phyloP scores from a whole-genome alignment of 2,329 filamentous ascomycete species.

The Claviceps maximensis region DNA sequence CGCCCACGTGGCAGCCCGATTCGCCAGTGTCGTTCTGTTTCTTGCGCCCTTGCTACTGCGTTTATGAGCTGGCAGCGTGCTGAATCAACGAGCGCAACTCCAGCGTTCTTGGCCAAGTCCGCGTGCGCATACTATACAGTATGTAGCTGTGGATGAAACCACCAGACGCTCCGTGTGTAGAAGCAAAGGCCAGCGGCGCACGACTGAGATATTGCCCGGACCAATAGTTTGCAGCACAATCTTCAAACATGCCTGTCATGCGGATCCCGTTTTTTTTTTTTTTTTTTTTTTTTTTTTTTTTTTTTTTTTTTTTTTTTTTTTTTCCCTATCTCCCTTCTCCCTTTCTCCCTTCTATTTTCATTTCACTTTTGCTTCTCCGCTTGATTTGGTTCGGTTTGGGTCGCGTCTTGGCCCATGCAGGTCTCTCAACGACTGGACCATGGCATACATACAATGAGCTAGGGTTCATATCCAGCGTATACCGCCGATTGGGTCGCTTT shows the following conservation, averaged over 20 bases:
- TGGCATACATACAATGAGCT: constrained; percentile 4
- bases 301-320: neutral
- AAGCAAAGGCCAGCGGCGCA: neutral
- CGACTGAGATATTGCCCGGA: neutral
- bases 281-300: too few species aligned
- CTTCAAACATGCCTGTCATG: neutral
- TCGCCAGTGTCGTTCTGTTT: neutral
- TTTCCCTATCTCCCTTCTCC: too few species aligned
- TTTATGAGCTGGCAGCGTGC: neutral
- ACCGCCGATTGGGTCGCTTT: constrained; percentile 7
- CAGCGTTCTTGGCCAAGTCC: neutral
- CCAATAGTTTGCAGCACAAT: neutral
- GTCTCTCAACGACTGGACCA: constrained; percentile 5
- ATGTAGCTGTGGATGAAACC: neutral
- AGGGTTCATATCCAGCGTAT: constrained; percentile 1
- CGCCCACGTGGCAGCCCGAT: constrained; percentile 6
- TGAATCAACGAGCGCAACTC: neutral
- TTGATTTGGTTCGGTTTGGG: too few species aligned
- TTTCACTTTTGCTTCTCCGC: too few species aligned
- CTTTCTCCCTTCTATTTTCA: too few species aligned
- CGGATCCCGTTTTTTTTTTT: constrained; percentile 1
- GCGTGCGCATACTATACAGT: neutral
- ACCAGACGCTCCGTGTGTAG: neutral
- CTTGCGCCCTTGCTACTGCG: neutral
- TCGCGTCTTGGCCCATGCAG: constrained; percentile 1